Percentiles rank a stretch among this genome's conserved stretches.
Evolutionary conservation across 768 basidiomycete species (phyloP).

Genomic region (Cantharellus anzutake): DNA sequence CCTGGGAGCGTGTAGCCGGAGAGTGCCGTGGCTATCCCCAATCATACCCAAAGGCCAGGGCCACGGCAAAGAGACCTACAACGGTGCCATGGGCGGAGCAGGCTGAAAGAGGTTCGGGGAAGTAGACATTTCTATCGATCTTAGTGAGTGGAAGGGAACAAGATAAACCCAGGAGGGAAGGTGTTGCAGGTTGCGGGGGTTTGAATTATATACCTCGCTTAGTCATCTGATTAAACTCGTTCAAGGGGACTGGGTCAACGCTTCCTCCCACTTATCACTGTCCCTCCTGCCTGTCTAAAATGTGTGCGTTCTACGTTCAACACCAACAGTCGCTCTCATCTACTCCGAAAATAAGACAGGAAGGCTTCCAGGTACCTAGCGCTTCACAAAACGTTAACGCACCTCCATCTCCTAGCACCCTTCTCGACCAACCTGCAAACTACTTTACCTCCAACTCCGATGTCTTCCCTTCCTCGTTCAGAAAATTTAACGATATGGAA

Average conservation of each 20-base stretch:
- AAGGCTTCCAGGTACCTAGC: constrained; percentile 46
- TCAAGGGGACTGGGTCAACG: background rate
- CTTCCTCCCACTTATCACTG: background rate
- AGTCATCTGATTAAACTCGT: too few species aligned
- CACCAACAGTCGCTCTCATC: constrained; percentile 11
- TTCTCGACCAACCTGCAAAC: constrained; percentile 11
- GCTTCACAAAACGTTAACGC: constrained; percentile 20
- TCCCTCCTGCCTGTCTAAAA: background rate
- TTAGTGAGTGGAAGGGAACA: too few species aligned
- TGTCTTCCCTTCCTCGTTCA: constrained; percentile 35
- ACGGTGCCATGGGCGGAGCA: too few species aligned
- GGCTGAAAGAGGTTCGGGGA: too few species aligned
- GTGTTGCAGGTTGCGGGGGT: too few species aligned
- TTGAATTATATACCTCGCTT: too few species aligned
- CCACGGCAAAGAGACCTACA: too few species aligned
- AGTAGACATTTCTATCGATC: too few species aligned
- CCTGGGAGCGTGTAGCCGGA: too few species aligned
- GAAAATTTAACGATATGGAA: constrained; percentile 25
- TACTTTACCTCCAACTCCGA: constrained; percentile 13
- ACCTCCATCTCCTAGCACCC: constrained; percentile 16
- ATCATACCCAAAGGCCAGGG: too few species aligned
- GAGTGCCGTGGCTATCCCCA: too few species aligned
- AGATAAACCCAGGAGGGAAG: too few species aligned
- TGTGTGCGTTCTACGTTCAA: constrained; percentile 6
- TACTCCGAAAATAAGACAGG: constrained; percentile 38